These are phyloP conservation scores for Claviceps humidiphila DNA, from an alignment of 2,329 filamentous ascomycete genomes.

Conservation along the genomic window DNA sequence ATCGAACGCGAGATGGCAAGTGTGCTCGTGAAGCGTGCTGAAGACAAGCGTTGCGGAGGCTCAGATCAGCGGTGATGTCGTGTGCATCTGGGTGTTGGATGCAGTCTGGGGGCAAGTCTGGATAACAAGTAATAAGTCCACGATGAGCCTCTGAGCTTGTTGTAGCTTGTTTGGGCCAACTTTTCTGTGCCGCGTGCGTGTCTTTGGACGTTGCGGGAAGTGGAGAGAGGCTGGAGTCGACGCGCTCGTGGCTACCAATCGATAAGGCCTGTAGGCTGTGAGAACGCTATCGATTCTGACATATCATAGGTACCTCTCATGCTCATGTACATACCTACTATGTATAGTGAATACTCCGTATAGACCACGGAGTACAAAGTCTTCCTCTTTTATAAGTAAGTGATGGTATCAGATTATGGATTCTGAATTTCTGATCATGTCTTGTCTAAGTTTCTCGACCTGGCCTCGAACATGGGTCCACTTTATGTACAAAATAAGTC, in stretches of 20 bases:
- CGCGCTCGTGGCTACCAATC: background rate
- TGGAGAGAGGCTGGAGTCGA: background rate
- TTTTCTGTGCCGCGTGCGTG: background rate
- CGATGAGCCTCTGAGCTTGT: background rate
- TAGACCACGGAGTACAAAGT: no score
- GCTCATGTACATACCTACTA: no score
- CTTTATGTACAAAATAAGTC: no score
- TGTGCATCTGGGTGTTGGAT: background rate
- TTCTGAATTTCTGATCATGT: no score
- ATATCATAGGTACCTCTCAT: no score
- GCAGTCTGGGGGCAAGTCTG: background rate
- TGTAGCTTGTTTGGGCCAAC: background rate
- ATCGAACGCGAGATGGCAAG: constrained; percentile 3
- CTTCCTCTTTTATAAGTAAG: no score
- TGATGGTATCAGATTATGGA: no score
- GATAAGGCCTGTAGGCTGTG: background rate
- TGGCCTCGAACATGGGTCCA: no score
- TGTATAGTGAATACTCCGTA: no score
- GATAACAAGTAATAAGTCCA: background rate
- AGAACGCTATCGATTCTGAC: no score
- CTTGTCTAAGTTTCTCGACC: no score
- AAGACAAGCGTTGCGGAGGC: background rate
- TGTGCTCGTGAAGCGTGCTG: background rate
- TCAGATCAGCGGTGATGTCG: background rate
- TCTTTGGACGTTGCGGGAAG: background rate